Conservation (phyloP, 2,329 filamentous ascomycete species). For the Thyridium curvatum region DNA sequence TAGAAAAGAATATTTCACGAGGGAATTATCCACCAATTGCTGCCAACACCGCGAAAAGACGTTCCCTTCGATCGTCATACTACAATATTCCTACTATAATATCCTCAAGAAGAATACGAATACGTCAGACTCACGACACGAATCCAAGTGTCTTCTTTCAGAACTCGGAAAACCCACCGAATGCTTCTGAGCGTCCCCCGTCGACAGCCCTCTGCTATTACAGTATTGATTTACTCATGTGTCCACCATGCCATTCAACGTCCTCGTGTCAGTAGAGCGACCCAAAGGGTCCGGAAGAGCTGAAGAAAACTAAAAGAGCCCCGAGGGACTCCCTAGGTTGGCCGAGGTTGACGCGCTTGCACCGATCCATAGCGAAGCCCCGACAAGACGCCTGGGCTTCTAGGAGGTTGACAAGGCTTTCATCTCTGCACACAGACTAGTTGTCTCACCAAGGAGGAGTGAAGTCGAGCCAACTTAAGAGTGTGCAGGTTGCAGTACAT, state of each 20-base stretch:
- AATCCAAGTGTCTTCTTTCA: too few species aligned
- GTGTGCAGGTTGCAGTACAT: slow-evolving; percentile 57
- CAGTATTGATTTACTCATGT: slow-evolving; percentile 4
- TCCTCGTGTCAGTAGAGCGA: slow-evolving; percentile 6
- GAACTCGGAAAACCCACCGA: too few species aligned
- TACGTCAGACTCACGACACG: too few species aligned
- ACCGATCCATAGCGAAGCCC: slow-evolving; percentile 19
- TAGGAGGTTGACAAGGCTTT: slow-evolving; percentile 34
- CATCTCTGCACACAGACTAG: slow-evolving; percentile 95
- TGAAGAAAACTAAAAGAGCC: slow-evolving; percentile 13
- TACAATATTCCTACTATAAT: too few species aligned
- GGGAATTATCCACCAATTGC: too few species aligned
- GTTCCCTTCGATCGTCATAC: too few species aligned
- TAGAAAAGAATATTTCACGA: too few species aligned
- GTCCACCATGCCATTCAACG: slow-evolving; percentile 9
- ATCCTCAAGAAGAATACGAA: too few species aligned
- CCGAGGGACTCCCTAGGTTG: slow-evolving; percentile 11
- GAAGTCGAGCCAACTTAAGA: slow-evolving; percentile 92
- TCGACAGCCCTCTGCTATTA: too few species aligned
- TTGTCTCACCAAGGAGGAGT: slow-evolving; percentile 78
- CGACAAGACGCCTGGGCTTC: slow-evolving; percentile 45
- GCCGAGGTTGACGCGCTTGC: slow-evolving; percentile 24
- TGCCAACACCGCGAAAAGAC: too few species aligned
- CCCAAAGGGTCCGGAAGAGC: slow-evolving; percentile 15
- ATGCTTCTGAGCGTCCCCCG: too few species aligned